Base-by-base conservation (phyloP, 1,139 yeast genomes). In the Saccharomyces hybrid region DNA sequence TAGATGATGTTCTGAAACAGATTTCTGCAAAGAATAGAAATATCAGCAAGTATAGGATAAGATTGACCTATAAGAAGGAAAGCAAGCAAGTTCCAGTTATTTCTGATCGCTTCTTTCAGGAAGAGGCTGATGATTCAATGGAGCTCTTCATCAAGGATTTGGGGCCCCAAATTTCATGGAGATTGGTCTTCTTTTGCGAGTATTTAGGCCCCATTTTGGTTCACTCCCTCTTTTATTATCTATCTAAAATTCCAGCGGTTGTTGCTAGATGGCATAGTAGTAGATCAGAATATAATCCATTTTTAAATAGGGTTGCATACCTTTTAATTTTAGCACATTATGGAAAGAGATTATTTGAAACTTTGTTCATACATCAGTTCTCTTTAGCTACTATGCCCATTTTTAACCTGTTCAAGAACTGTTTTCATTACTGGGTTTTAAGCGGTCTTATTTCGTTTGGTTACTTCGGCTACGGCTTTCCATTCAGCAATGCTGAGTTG, bases 131-230 rank as follows among this genome's bases (percentile, higher is more conserved):
- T n/a, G 71, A 73, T 48, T 74, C 74, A 3, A 52, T 62, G 53
- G 67, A 69, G 50, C 73, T 77, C 25, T 80, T 72, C 59, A 88
- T 85, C 56, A 90, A 91, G 70, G 98, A 91, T 66, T 78, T 93
- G 60, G 99, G 98, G 23, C 95, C 95, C 1, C 99, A 93, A 73
- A 81, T 93, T 58, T 83, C 86, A 3, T 93, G 98, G 97, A 80
- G 88, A 72, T 80, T 91, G 5, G 98, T 93, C 30, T 93, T 84
- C 68, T 65, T 88, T 54, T 76, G 88, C 61, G 99, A 93, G 73
- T 93, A 93, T 70, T 67, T 88, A 20, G 98, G 98, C 3, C 99
- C 99, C 3, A 75, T 93, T 57, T 54, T 90, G 50, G 78, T 91
- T 64, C 97, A 91, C 70, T 81, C 90, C 2, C 57, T 88, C 32